Evolutionary conservation across 805 yeast species (phyloP).

Genomic region (Peterozyma xylosa): DNA sequence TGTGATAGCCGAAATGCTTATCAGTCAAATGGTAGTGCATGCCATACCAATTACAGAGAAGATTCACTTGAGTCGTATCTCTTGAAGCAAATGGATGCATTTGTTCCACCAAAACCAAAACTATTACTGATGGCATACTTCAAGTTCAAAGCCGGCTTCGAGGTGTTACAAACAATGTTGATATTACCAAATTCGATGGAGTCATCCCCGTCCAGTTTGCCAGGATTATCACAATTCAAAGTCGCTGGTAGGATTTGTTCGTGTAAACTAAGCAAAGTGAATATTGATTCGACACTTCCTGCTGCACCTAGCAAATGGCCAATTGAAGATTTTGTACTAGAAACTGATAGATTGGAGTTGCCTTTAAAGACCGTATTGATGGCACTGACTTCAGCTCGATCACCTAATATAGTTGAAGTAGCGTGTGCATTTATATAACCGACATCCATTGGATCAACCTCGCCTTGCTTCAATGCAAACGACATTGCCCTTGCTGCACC

Average conservation of each 20-base stretch:
- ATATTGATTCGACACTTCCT: slow-evolving; percentile 87
- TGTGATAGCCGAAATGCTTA: too few species aligned
- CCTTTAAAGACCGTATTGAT: slow-evolving; percentile 43
- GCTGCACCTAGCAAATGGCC: slow-evolving; percentile 97
- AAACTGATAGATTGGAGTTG: slow-evolving; percentile 38
- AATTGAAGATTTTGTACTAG: slow-evolving; percentile 85
- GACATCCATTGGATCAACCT: slow-evolving; percentile 37
- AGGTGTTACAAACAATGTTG: slow-evolving; percentile 47
- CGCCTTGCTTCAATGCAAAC: slow-evolving; percentile 55
- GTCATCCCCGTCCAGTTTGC: slow-evolving; percentile 39
- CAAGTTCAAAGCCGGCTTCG: slow-evolving; percentile 34
- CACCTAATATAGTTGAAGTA: slow-evolving; percentile 87
- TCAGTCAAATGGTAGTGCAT: too few species aligned
- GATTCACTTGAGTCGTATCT: slow-evolving; percentile 12
- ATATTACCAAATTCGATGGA: slow-evolving; percentile 23
- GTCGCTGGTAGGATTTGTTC: slow-evolving; percentile 69
- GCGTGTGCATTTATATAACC: slow-evolving; percentile 95
- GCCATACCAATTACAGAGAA: too few species aligned
- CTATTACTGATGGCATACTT: slow-evolving; percentile 74
- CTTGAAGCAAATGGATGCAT: slow-evolving; percentile 61
- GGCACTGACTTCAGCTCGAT: slow-evolving; percentile 78
- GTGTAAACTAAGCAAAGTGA: slow-evolving; percentile 61
- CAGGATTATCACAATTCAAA: slow-evolving; percentile 52
- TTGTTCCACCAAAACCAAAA: slow-evolving; percentile 97
- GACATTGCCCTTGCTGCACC: slow-evolving; percentile 85